phyloP scores from a whole-genome alignment of 23 red algal genomes.

The Gracilaria domingensis region DNA sequence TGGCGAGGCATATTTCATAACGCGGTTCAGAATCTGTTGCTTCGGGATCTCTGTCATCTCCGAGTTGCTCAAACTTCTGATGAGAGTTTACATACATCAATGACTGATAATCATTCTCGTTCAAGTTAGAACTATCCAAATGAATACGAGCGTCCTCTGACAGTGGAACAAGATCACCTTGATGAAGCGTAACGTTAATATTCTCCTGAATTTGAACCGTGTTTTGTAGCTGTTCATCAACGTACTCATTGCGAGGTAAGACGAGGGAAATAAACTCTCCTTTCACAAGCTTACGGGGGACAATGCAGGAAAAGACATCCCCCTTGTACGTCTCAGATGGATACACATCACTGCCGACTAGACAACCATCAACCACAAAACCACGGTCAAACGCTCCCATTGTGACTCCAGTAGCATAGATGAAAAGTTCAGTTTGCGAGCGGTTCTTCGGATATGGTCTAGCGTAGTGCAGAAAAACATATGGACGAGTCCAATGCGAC shows the following conservation, averaged over 20 bases:
- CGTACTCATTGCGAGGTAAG: background rate
- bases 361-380: constrained; percentile 34
- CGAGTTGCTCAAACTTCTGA: constrained; percentile 12
- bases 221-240: constrained; percentile 18
- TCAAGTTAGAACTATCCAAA: background rate
- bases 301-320: constrained; percentile 12
- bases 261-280: constrained; percentile 19
- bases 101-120: background rate
- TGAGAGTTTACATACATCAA: constrained; percentile 15
- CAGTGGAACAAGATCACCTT: constrained; percentile 26
- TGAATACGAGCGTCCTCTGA: constrained; percentile 12
- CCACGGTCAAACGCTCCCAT: constrained; percentile 41
- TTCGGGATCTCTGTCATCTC: constrained; percentile 7
- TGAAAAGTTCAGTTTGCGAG: constrained; percentile 33
- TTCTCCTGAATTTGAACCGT: constrained; percentile 4
- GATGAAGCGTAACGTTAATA: constrained; percentile 23
- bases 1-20: constrained; percentile 20
- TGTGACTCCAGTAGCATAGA: constrained; percentile 40
- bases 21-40: constrained; percentile 13
- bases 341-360: constrained; percentile 39
- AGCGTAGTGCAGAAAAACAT: constrained; percentile 13
- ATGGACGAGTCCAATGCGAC: constrained; percentile 9
- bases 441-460: constrained; percentile 12
- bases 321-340: background rate
- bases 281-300: background rate